Conservation (phyloP, 345 rosid genomes). For the Anastatica hierochuntica region DNA sequence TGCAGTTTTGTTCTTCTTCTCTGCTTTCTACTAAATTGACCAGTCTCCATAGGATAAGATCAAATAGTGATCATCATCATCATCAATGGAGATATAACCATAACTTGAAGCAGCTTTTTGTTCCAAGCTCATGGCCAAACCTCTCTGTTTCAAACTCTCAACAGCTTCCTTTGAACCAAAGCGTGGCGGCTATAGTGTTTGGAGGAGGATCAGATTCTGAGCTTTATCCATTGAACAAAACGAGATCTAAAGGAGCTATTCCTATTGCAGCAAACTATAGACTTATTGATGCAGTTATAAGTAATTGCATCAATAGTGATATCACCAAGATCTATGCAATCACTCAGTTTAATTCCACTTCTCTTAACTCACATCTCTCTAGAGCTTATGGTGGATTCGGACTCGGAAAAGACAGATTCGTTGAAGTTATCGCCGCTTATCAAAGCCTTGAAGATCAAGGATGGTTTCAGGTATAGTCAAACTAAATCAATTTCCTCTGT, state of each 20-base stretch:
- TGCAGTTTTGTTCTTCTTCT: slow-evolving; percentile 22
- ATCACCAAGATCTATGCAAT: slow-evolving; percentile 73
- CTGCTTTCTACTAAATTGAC: slow-evolving; percentile 12
- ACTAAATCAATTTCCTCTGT: not conserved
- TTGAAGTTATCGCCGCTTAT: slow-evolving; percentile 76
- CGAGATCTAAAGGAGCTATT: slow-evolving; percentile 76
- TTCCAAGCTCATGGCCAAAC: slow-evolving; percentile 22
- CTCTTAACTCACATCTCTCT: slow-evolving; percentile 70
- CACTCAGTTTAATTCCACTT: slow-evolving; percentile 84
- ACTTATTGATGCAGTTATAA: slow-evolving; percentile 65
- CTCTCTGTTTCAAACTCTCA: slow-evolving; percentile 26
- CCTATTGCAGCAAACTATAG: slow-evolving; percentile 71
- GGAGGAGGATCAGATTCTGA: slow-evolving; percentile 62
- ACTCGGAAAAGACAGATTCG: slow-evolving; percentile 53
- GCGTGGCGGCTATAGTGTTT: slow-evolving; percentile 70
- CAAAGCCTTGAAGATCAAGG: slow-evolving; percentile 61
- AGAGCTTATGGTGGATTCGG: slow-evolving; percentile 54
- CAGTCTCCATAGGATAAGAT: slow-evolving; percentile 15
- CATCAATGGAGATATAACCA: slow-evolving; percentile 18
- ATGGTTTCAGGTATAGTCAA: slow-evolving; percentile 65
- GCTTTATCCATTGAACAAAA: slow-evolving; percentile 67
- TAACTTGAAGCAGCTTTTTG: slow-evolving; percentile 13
- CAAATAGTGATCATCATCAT: slow-evolving; percentile 6
- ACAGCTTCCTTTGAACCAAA: slow-evolving; percentile 42
- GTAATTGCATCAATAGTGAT: slow-evolving; percentile 84